Evolutionary conservation across 108 stramenopile species (phyloP), one percentile per base, ranked within the genome.

Genomic region (Poteriospumella lacustris): DNA sequence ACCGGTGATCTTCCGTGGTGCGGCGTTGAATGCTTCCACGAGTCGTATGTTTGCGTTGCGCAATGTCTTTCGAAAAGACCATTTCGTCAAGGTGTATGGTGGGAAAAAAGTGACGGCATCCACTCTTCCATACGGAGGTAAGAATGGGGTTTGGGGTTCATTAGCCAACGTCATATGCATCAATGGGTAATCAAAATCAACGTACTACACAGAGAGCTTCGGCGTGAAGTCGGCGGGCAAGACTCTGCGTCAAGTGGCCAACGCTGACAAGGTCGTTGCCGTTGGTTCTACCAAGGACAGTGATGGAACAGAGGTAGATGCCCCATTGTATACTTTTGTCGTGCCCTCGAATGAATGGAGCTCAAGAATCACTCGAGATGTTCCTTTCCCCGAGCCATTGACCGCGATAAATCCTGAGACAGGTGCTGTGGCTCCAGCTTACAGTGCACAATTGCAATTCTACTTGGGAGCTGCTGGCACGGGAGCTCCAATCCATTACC

Each of bases 1-100:
- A 56, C 64, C 64, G 15, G 64, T 68, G 64, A 68, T 68, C 19
- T 68, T 68, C 36, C 64, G 64, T 68, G 19, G 36, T 68, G 19
- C 64, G 19, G 19, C 19, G 28, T 36, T 19, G 19, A 68, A 68
- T 68, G 39, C 15, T 36, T 68, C 36, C 15, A 56, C 24, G 24
- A 24, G 24, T 19, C 19, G 24, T 56, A 56, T 56, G 12, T 19
- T 19, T 36, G 19, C 36, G 24, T 68, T 68, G 36, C 64, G 64
- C 15, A 36, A 39, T 36, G 36, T 36, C 15, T 40, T 68, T 40
- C 40, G 19, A 19, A 36, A 40, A 36, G 19, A 36, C 19, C 15
- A 36, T 15, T 68, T 68, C 24, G 15, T 68, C 19, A 19, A 12
- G 19, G 19, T 15, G 24, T 68, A 39, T 68, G 64, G 64, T 19